Conservation (phyloP, 73 alveolate species). For the Paramecium octaurelia region DNA sequence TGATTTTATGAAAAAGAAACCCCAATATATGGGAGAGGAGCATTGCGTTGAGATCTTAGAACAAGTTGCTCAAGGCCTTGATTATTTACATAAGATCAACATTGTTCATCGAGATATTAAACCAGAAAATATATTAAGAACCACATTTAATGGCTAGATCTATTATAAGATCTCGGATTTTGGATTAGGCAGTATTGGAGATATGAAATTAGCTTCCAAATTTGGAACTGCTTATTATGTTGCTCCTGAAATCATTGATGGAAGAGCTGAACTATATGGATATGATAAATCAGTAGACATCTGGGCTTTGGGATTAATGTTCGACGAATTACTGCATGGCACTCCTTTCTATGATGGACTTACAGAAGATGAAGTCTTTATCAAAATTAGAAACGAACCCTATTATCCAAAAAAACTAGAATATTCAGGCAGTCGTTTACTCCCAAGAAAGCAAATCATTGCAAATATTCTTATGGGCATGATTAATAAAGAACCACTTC, state of each 20-base stretch:
- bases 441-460: background rate
- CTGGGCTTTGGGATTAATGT: slow-evolving; percentile 37
- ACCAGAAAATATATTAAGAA: slow-evolving; percentile 45
- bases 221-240: slow-evolving; percentile 49
- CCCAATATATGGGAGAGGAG: background rate
- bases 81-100: background rate
- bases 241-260: slow-evolving; percentile 42
- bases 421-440: background rate
- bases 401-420: background rate
- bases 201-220: background rate
- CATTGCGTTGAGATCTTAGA: no score
- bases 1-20: slow-evolving; percentile 6
- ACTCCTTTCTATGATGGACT: slow-evolving; percentile 25
- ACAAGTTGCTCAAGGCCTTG: background rate
- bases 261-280: slow-evolving; percentile 6
- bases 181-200: background rate
- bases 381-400: slow-evolving; percentile 24
- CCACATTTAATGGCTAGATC: background rate
- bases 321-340: slow-evolving; percentile 45
- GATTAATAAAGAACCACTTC: background rate
- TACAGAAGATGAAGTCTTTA: slow-evolving; percentile 27
- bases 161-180: slow-evolving; percentile 24
- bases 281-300: slow-evolving; percentile 32
- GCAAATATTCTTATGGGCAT: background rate
- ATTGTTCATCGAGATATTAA: slow-evolving; percentile 60